Conservation (phyloP, 2,329 filamentous ascomycete genomes). For the Fusarium verrucosum region DNA sequence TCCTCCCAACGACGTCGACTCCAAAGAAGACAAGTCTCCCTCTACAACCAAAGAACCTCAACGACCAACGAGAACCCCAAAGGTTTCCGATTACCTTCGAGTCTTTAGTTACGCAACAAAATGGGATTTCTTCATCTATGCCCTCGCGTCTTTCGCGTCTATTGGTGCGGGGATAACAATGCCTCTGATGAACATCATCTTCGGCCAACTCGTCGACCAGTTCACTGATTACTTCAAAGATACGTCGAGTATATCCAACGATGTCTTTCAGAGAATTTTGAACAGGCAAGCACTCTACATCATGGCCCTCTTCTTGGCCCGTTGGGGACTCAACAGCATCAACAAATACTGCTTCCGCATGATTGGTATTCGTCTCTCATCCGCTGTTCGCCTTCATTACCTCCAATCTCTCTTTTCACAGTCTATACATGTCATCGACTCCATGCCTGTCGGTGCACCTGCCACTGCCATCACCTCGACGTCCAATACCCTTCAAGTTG, state of each 20-base stretch:
- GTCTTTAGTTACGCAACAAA: constrained; percentile 46
- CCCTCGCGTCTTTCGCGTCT: constrained; percentile 45
- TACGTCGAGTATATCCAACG: constrained; percentile 27
- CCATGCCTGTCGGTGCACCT: constrained; percentile 60
- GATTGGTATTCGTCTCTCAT: constrained; percentile 61
- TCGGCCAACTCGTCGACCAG: constrained; percentile 46
- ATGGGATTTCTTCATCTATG: constrained; percentile 47
- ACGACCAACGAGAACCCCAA: constrained; percentile 25
- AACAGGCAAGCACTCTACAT: constrained; percentile 41
- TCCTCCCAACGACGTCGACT: background rate
- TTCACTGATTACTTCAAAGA: constrained; percentile 42
- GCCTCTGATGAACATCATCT: constrained; percentile 52
- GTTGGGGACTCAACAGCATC: constrained; percentile 38
- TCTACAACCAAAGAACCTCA: background rate
- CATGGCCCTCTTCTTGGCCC: constrained; percentile 38
- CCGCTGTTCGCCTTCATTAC: constrained; percentile 61
- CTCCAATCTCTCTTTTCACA: constrained; percentile 60
- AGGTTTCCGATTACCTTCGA: constrained; percentile 36
- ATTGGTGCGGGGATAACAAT: constrained; percentile 48
- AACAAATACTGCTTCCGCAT: constrained; percentile 54
- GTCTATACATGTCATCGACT: constrained; percentile 59
- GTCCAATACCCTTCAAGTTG: constrained; percentile 63
- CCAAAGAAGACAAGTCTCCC: background rate
- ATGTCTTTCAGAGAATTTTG: constrained; percentile 20
- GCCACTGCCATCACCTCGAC: constrained; percentile 63